These are phyloP conservation scores for Periconia sp. DNA, from an alignment of 2,329 filamentous ascomycete genomes.

Conservation along the genomic window DNA sequence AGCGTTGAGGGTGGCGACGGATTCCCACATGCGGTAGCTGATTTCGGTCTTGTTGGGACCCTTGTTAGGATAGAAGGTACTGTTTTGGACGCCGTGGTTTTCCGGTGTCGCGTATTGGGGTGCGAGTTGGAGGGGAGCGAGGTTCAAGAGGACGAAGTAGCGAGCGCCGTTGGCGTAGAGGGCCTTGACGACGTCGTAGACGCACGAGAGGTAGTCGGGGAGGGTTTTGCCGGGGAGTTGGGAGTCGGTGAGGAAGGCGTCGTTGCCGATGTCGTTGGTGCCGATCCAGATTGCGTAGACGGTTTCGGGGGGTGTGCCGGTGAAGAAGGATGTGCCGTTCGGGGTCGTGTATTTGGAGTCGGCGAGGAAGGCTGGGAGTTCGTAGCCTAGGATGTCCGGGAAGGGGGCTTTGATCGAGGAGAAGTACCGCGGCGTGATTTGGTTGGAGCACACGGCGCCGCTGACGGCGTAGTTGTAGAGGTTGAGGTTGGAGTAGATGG, in stretches of 20 bases:
- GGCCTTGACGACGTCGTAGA: slow-evolving; percentile 63
- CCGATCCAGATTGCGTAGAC: slow-evolving; percentile 80
- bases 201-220: slow-evolving; percentile 66
- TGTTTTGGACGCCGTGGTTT: slow-evolving; percentile 47
- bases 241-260: slow-evolving; percentile 66
- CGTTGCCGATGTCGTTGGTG: slow-evolving; percentile 73
- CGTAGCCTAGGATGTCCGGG: slow-evolving; percentile 56
- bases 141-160: slow-evolving; percentile 72
- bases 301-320: slow-evolving; percentile 58
- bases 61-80: slow-evolving; percentile 53
- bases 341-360: slow-evolving; percentile 40
- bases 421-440: slow-evolving; percentile 61
- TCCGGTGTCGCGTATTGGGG: slow-evolving; percentile 64
- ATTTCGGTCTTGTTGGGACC: slow-evolving; percentile 54
- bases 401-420: slow-evolving; percentile 56
- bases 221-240: slow-evolving; percentile 63
- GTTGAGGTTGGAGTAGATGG: slow-evolving; percentile 58
- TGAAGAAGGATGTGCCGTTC: slow-evolving; percentile 47
- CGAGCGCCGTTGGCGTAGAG: slow-evolving; percentile 68
- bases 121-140: slow-evolving; percentile 65
- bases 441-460: slow-evolving; percentile 73
- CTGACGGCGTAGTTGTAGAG: slow-evolving; percentile 70
- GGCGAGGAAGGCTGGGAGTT: slow-evolving; percentile 51
- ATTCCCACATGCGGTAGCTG: slow-evolving; percentile 55
- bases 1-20: slow-evolving; percentile 53